phyloP scores from a whole-genome alignment of 305 asterid species.

The Salvia sclarea region DNA sequence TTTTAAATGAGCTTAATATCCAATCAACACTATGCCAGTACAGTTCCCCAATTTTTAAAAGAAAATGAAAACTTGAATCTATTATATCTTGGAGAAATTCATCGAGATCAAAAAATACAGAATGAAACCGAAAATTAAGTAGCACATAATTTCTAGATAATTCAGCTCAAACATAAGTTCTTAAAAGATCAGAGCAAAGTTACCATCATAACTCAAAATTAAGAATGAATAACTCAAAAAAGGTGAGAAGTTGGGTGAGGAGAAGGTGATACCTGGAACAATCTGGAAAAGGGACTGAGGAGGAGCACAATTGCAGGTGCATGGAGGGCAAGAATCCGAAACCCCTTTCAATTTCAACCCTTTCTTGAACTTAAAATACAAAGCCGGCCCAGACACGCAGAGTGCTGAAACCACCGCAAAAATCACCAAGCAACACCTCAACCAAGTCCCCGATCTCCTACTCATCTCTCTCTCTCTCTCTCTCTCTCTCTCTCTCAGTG shows the following conservation, averaged over 20 bases:
- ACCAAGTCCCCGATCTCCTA: constrained; percentile 80
- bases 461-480: constrained; percentile 41
- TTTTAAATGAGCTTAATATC: not conserved
- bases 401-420: constrained; percentile 96
- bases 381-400: constrained; percentile 93
- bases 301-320: constrained; percentile 84
- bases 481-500: constrained; percentile 24
- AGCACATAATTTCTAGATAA: not conserved
- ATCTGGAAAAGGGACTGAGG: constrained; percentile 83
- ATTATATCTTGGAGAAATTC: not conserved
- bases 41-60: not conserved
- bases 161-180: constrained; percentile 25
- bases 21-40: constrained; percentile 10
- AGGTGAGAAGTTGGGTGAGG: constrained; percentile 18
- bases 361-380: constrained; percentile 87
- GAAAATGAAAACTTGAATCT: not conserved
- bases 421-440: constrained; percentile 84
- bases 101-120: not conserved
- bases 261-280: constrained; percentile 67
- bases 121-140: constrained; percentile 1
- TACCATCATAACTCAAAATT: constrained; percentile 10
- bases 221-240: not conserved
- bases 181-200: not conserved
- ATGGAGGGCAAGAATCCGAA: constrained; percentile 71
- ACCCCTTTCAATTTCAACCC: constrained; percentile 54